phyloP scores from a whole-genome alignment of 2,329 filamentous ascomycete genomes.

The Penicillium sp. region DNA sequence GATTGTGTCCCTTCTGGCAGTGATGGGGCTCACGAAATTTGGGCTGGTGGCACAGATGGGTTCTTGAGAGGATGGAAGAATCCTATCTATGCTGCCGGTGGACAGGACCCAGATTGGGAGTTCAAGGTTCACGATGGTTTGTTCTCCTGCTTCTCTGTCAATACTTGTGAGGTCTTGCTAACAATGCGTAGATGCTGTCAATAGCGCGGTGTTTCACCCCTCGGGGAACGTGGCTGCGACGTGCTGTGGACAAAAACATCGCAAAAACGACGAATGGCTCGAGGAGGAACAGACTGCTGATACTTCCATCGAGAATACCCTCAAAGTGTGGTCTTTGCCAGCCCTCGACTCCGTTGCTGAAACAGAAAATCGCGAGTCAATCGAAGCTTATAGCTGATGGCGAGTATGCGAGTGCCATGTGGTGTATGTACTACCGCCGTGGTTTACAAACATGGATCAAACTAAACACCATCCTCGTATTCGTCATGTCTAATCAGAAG shows the following conservation, averaged over 20 bases:
- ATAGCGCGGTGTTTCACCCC: constrained; percentile 45
- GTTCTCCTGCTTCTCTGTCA: not conserved
- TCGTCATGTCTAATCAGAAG: too few relatives aligned
- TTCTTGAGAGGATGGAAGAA: constrained; percentile 47
- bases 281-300: constrained; percentile 8
- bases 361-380: not conserved
- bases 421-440: too few relatives aligned
- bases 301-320: constrained; percentile 29
- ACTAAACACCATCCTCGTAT: too few relatives aligned
- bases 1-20: constrained; percentile 42
- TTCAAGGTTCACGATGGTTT: constrained; percentile 44
- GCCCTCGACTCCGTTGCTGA: constrained; percentile 9
- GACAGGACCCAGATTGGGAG: constrained; percentile 40
- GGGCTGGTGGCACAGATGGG: constrained; percentile 56
- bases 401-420: too few relatives aligned
- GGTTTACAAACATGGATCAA: too few relatives aligned
- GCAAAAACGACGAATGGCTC: constrained; percentile 12
- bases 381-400: too few relatives aligned
- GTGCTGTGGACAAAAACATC: constrained; percentile 44
- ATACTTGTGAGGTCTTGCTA: constrained; percentile 7
- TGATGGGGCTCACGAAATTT: constrained; percentile 48
- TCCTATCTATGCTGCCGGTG: constrained; percentile 39
- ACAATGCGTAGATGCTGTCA: constrained; percentile 39
- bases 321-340: constrained; percentile 40
- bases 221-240: constrained; percentile 46